A percentile compares a stretch with the other conserved stretches of the same genome.
These are phyloP conservation scores for Euphorbia peplus DNA, from an alignment of 345 rosid species.

Conservation along the genomic window DNA sequence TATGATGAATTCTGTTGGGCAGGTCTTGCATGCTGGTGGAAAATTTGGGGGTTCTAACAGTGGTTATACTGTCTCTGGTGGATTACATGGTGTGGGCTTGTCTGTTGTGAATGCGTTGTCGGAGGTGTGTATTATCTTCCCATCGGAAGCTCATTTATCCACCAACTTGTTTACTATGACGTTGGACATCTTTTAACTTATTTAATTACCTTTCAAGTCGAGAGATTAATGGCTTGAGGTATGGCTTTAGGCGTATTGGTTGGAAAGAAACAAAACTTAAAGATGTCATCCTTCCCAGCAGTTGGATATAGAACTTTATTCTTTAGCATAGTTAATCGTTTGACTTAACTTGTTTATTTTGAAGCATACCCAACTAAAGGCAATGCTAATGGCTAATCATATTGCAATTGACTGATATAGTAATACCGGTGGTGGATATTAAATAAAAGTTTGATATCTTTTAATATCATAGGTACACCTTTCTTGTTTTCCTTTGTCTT, in stretches of 20 bases:
- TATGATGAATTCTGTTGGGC: constrained; percentile 24
- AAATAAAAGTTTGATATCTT: background rate
- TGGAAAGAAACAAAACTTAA: background rate
- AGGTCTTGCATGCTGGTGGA: constrained; percentile 98
- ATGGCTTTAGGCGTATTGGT: background rate
- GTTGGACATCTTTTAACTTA: background rate
- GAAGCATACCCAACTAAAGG: background rate
- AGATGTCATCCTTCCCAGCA: background rate
- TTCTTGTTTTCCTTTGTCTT: constrained; percentile 7
- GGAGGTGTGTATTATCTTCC: constrained; percentile 50
- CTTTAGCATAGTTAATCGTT: background rate
- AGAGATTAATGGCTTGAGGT: background rate
- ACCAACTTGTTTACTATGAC: background rate
- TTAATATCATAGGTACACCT: background rate
- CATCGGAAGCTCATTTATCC: background rate
- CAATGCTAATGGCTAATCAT: background rate
- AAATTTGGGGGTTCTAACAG: constrained; percentile 97
- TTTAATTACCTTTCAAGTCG: background rate
- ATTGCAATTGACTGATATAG: background rate
- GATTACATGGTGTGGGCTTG: constrained; percentile 95
- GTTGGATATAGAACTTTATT: background rate
- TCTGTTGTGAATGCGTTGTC: constrained; percentile 98
- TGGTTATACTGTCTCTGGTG: constrained; percentile 97
- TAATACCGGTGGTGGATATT: background rate
- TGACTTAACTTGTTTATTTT: background rate